phyloP scores from a whole-genome alignment of 1,139 yeast genomes.

The Blastobotrys raffinosifermentans region DNA sequence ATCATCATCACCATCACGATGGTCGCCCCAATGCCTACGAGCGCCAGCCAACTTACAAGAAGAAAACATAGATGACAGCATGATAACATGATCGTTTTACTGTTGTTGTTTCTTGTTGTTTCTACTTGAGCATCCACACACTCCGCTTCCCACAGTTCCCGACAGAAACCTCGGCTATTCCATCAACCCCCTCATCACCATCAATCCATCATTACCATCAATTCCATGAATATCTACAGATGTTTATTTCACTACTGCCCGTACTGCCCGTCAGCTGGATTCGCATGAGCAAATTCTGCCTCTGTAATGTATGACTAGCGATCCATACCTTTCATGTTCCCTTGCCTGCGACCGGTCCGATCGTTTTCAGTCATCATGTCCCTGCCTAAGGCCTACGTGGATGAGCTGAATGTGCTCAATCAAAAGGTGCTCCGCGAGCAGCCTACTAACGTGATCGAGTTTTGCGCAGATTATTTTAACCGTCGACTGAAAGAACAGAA shows the following conservation, averaged over 20 bases:
- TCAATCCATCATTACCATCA: no score
- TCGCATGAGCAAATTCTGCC: no score
- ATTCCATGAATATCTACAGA: no score
- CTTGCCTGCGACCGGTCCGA: no score
- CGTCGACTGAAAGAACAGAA: slow-evolving; percentile 48
- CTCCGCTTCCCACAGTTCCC: slow-evolving; percentile 3
- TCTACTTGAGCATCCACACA: neutral
- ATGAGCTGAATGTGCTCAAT: slow-evolving; percentile 59
- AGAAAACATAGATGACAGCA: slow-evolving; percentile 1
- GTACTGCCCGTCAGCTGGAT: no score
- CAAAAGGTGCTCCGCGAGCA: slow-evolving; percentile 55
- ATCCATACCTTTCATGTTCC: no score
- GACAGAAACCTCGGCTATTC: neutral
- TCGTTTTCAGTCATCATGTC: no score
- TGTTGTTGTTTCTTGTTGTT: no score
- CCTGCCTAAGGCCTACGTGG: slow-evolving; percentile 37
- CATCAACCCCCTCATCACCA: no score
- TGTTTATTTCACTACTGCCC: no score
- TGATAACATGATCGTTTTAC: no score
- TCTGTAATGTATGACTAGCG: no score
- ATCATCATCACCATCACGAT: slow-evolving; percentile 13
- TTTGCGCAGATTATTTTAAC: slow-evolving; percentile 68
- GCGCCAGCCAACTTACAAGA: slow-evolving; percentile 27
- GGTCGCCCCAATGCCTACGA: slow-evolving; percentile 36
- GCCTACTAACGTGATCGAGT: slow-evolving; percentile 66